Conservation (phyloP, 2,329 filamentous ascomycete species). For the Botrytis fragariae region DNA sequence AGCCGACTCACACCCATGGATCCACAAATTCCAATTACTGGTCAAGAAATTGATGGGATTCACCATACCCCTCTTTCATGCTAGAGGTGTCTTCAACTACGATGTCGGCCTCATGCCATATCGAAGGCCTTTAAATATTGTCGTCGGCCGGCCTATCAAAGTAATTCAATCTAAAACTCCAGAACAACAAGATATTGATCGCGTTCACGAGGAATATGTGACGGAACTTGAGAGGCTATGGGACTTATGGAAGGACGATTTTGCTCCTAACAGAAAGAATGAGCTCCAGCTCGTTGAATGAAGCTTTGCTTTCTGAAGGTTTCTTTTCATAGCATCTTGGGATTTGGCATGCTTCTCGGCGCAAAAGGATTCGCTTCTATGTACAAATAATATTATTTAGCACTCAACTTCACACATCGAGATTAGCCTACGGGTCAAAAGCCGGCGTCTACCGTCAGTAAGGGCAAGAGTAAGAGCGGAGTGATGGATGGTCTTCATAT, state of each 20-base stretch:
- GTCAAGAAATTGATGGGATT: conserved; percentile 87
- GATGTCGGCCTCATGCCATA: conserved; percentile 97
- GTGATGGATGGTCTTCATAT: not conserved
- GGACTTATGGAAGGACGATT: conserved; percentile 75
- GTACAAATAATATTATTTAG: not conserved
- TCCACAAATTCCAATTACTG: conserved; percentile 79
- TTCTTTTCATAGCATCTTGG: not conserved
- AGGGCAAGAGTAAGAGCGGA: not conserved
- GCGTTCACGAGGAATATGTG: conserved; percentile 77
- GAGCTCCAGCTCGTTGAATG: conserved; percentile 67
- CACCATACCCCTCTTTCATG: conserved; percentile 86
- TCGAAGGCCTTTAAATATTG: conserved; percentile 79
- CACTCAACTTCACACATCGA: not conserved
- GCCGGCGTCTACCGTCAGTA: not conserved
- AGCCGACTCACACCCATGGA: conserved; percentile 69
- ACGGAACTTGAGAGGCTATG: conserved; percentile 70
- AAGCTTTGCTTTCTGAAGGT: not conserved
- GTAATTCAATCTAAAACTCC: conserved; percentile 64
- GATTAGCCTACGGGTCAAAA: not conserved
- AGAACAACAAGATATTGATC: conserved; percentile 71
- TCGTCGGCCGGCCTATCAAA: conserved; percentile 78
- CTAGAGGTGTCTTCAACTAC: conserved; percentile 93
- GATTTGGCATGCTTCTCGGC: not conserved
- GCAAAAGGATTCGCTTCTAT: not conserved
- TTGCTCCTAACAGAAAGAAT: conserved; percentile 58